Percentiles rank a stretch among this genome's conserved stretches.
Conservation (phyloP, 495 filamentous ascomycete species). For the Penicillium verhagenii region DNA sequence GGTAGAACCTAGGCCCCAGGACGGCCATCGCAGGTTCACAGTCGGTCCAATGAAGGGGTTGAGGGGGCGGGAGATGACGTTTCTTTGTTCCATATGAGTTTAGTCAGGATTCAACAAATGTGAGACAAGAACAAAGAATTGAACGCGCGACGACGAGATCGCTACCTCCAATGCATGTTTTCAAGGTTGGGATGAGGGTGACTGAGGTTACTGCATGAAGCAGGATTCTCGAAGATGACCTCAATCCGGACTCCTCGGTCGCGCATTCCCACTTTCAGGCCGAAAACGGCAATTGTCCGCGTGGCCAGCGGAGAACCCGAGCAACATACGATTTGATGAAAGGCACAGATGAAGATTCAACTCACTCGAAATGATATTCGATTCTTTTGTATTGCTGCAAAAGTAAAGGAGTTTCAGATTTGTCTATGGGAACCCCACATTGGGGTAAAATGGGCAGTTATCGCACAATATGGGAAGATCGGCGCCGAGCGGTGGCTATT, state of each 20-base stretch:
- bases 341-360: not conserved
- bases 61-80: not conserved
- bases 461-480: not conserved
- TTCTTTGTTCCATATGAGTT: not conserved
- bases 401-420: not conserved
- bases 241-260: not conserved
- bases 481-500: not conserved
- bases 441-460: not conserved
- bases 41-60: not conserved
- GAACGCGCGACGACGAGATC: not conserved
- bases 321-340: not conserved
- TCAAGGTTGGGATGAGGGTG: not conserved
- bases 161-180: not conserved
- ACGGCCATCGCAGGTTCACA: not conserved
- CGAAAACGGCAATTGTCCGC: not conserved
- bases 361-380: not conserved
- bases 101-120: not conserved
- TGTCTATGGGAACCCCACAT: not conserved
- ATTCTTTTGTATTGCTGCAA: too few species aligned
- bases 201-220: not conserved
- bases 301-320: not conserved
- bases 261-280: not conserved
- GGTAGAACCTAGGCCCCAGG: slow-evolving; percentile 7
- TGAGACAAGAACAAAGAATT: not conserved
- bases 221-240: not conserved